Percentiles rank a stretch among this genome's conserved stretches.
phyloP scores from a whole-genome alignment of 768 basidiomycete genomes.

The Epithele typhae region DNA sequence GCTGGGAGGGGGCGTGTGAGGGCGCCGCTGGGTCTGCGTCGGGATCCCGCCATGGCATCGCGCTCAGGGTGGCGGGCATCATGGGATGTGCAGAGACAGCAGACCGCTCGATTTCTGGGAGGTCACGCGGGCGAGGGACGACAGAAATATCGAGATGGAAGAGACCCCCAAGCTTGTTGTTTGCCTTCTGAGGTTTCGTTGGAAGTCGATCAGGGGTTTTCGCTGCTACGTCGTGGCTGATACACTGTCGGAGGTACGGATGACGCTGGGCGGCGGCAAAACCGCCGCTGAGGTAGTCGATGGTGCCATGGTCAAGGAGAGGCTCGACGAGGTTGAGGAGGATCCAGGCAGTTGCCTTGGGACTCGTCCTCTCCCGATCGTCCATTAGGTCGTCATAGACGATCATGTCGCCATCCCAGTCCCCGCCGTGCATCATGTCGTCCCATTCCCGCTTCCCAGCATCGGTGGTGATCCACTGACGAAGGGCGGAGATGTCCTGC shows the following conservation, averaged over 20 bases:
- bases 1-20: conserved; percentile 65
- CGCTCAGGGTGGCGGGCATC: conserved; percentile 46
- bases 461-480: conserved; percentile 81
- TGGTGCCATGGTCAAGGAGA: conserved; percentile 49
- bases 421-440: conserved; percentile 42
- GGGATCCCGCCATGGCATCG: conserved; percentile 27
- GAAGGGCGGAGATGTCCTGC: conserved; percentile 61
- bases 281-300: conserved; percentile 72
- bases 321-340: conserved; percentile 60
- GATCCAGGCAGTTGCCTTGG: conserved; percentile 61
- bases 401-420: conserved; percentile 75
- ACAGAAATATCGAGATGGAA: conserved; percentile 65
- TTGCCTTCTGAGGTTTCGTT: conserved; percentile 6
- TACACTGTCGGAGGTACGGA: conserved; percentile 47
- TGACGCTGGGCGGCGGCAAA: conserved; percentile 58
- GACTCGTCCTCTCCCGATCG: conserved; percentile 51
- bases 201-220: conserved; percentile 5
- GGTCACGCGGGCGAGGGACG: conserved; percentile 44
- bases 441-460: conserved; percentile 73
- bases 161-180: conserved; percentile 37
- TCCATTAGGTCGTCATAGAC: conserved; percentile 81
- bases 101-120: conserved; percentile 56
- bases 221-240: conserved; percentile 22
- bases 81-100: conserved; percentile 47
- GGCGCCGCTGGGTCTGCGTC: conserved; percentile 41